Evolutionary conservation across 2,329 filamentous ascomycete species (phyloP), one percentile per base, ranked within the genome.

Genomic region (Decorospora gaudefroyi): DNA sequence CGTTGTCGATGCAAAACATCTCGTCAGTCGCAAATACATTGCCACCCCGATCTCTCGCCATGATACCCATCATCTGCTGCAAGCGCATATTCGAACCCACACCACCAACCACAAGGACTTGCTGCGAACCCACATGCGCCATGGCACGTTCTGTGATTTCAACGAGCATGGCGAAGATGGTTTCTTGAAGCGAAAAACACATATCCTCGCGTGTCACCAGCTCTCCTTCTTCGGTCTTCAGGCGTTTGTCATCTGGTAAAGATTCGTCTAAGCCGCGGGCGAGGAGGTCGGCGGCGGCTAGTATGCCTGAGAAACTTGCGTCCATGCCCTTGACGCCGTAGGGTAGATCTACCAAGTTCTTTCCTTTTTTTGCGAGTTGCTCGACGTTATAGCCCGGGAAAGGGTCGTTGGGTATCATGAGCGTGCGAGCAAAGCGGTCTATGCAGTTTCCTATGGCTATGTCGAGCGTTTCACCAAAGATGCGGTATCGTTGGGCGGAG

Each of bases 261-360:
- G 34, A 48, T n/a, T 67, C 64, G 8, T 63, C 62, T 2, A 90
- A 83, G 69, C 81, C 84, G 42, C 78, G 82, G 1, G 91, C 92
- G 31, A 96, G 76, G 23, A 85, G 78, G 67, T 99, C 93, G 9
- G 92, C 86, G 4, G 83, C 82, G 0, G 88, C 89, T 18, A 99
- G 76, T 53, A 99, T 95, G 2, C 93, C 93, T 2, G 88, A 91
- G 72, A 99, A 97, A 16, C 88, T 93, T 63, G 90, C 95, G 70
- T 99, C 93, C 93, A 99, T 99, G 37, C 93, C 93, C 73, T 99
- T 99, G 53, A 99, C 93, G 2, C 91, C 84, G 66, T 99, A 99
- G 2, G 93, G 93, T 18, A 99, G 76, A 57, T 97, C 92, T 12
- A 97, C 77, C 26, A 99, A 75, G 15, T 83, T 74, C 30, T 78